Conservation (phyloP, 2,329 filamentous ascomycete species). For the Scedosporium boydii region DNA sequence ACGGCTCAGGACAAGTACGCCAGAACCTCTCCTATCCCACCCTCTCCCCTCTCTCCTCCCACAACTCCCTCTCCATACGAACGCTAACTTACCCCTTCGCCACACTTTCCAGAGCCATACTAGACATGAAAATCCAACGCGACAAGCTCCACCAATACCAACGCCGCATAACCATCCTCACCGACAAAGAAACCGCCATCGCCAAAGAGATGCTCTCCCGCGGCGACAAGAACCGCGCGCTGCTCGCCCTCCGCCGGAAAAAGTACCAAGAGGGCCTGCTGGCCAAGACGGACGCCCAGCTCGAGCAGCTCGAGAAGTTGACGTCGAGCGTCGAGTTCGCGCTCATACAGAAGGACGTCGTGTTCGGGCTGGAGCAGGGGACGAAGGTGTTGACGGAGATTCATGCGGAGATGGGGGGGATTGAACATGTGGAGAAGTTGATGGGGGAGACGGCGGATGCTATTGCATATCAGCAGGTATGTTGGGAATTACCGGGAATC, state of each 20-base stretch:
- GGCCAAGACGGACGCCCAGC: slow-evolving; percentile 80
- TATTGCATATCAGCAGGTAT: slow-evolving; percentile 78
- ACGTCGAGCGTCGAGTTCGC: slow-evolving; percentile 90
- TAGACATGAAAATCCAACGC: slow-evolving; percentile 95
- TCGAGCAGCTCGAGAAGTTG: slow-evolving; percentile 87
- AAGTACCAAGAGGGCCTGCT: slow-evolving; percentile 94
- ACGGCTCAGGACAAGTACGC: slow-evolving; percentile 75
- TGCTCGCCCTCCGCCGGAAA: slow-evolving; percentile 83
- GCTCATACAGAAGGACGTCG: slow-evolving; percentile 89
- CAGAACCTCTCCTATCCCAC: slow-evolving; percentile 2
- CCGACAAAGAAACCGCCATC: slow-evolving; percentile 76
- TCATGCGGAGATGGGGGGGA: slow-evolving; percentile 87
- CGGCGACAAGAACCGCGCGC: slow-evolving; percentile 70
- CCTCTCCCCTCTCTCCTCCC: slow-evolving; percentile 10
- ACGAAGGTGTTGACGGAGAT: slow-evolving; percentile 85
- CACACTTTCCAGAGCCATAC: slow-evolving; percentile 62
- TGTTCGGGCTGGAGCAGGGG: slow-evolving; percentile 87
- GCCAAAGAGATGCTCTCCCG: slow-evolving; percentile 72
- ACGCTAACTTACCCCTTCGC: slow-evolving; percentile 7
- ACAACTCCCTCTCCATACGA: slow-evolving; percentile 2
- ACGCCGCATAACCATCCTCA: slow-evolving; percentile 76
- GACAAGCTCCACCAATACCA: slow-evolving; percentile 97
- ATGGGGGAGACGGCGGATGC: slow-evolving; percentile 90
- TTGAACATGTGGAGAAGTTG: slow-evolving; percentile 89
- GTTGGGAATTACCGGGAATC: too few relatives aligned